Base-by-base conservation (phyloP, 2,329 filamentous ascomycete genomes). In the Xylaria sp. region DNA sequence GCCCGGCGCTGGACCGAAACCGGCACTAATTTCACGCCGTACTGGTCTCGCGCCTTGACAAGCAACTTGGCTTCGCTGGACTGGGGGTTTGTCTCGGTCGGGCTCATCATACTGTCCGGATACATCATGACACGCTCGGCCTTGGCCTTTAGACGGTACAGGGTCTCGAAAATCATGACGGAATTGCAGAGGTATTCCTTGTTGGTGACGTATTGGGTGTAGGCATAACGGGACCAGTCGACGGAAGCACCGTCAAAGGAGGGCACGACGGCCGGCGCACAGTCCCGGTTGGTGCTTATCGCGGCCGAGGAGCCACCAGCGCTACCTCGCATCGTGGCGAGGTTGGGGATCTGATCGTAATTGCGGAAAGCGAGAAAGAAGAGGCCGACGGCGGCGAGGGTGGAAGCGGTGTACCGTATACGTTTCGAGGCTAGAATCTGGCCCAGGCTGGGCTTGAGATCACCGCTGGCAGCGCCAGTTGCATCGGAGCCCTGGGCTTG, bases 161-260 rank as follows among this genome's bases (percentile, higher is more conserved):
- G 63, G 1, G 78, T 79, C 66, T 84, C 83, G 60, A 86, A 84
- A 2, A 85, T 76, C 83, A 86, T 84, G 52, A 86, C 76, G 0
- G 83, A 82, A 72, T 85, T 85, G 70, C 84, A 86, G 2, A 86
- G 76, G 64, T 85, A 83, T 0, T 80, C 79, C 39, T 77, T 76
- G n/a, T 81, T 77, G 0, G 84, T 86, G 41, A 81, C 83, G 74
- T 86, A 86, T 71, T 84, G 83, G 0, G 81, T 80, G 67, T 86
- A 85, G 0, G 84, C 84, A 60, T 81, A 85, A 56, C 74, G 76
- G 1, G 77, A 79, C 83, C 82, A 84, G 72, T 84, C 75, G 30
- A 81, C 70, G 7, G 77, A 70, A 13, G 66, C 60, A 20, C 64
- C 69, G n/a, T 76, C 72, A 62, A 70, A 69, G 1, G 72, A 32